These are phyloP conservation scores for Ogataea hybrid DNA, from an alignment of 1,139 yeast species.

Conservation along the genomic window DNA sequence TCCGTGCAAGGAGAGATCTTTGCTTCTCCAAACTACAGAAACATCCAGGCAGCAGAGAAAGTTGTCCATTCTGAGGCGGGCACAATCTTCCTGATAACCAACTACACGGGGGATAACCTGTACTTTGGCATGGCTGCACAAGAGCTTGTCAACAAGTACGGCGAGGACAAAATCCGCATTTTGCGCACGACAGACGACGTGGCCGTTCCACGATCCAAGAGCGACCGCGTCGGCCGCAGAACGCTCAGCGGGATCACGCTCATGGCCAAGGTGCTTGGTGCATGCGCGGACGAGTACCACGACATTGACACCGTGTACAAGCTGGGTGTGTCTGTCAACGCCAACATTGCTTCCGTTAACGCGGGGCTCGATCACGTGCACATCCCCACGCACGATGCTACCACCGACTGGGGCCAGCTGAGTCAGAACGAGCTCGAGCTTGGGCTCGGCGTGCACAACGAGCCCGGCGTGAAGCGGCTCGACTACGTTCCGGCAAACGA, in stretches of 20 bases:
- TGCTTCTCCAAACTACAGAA: conserved; percentile 44
- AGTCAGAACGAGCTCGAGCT: conserved; percentile 42
- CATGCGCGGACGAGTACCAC: conserved; percentile 39
- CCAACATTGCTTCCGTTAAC: conserved; percentile 44
- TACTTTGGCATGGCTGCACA: conserved; percentile 55
- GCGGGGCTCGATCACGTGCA: conserved; percentile 53
- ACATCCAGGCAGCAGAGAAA: conserved; percentile 40
- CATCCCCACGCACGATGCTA: conserved; percentile 44
- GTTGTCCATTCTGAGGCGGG: conserved; percentile 39
- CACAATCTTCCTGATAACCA: conserved; percentile 50
- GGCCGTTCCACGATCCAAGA: conserved; percentile 43
- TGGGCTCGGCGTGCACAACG: conserved; percentile 55
- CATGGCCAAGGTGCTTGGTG: conserved; percentile 46
- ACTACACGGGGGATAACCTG: conserved; percentile 59
- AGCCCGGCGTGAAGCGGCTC: conserved; percentile 46
- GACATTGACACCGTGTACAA: conserved; percentile 36
- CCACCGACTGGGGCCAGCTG: conserved; percentile 34
- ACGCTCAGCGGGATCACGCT: conserved; percentile 48
- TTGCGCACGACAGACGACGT: conserved; percentile 45
- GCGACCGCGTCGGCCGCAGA: conserved; percentile 48
- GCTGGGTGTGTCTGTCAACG: conserved; percentile 39
- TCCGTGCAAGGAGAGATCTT: conserved; percentile 47
- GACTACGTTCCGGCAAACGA: conserved; percentile 43
- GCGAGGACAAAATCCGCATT: conserved; percentile 46
- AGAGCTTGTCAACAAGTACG: conserved; percentile 19